Conservation (phyloP, 768 basidiomycete genomes). For the Piloderma croceum region DNA sequence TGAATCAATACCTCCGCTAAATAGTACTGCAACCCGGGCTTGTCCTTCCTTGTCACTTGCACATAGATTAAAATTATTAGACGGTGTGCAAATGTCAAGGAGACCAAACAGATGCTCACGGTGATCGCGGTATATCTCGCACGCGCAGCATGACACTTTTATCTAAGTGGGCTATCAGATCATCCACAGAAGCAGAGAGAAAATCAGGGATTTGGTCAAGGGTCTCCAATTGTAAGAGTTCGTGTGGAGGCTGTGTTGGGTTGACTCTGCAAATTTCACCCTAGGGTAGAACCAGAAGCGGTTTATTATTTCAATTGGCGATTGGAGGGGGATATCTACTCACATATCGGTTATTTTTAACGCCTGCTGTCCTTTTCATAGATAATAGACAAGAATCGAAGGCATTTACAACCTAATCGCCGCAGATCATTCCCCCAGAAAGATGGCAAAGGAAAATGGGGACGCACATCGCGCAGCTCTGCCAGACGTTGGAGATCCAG, state of each 20-base stretch:
- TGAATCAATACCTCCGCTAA: slow-evolving; percentile 95
- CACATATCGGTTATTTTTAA: no score
- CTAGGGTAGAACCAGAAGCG: slow-evolving; percentile 26
- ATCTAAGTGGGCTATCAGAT: slow-evolving; percentile 50
- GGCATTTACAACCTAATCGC: slow-evolving; percentile 8
- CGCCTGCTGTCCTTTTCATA: no score
- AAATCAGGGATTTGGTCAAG: slow-evolving; percentile 41
- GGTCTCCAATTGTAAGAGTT: slow-evolving; percentile 28
- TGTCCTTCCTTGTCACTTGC: slow-evolving; percentile 26
- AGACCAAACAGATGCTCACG: slow-evolving; percentile 26
- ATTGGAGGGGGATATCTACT: slow-evolving; percentile 11
- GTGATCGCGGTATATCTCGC: slow-evolving; percentile 53
- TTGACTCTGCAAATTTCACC: slow-evolving; percentile 43
- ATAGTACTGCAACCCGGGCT: slow-evolving; percentile 76
- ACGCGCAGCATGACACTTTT: slow-evolving; percentile 66
- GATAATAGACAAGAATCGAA: slow-evolving; percentile 9
- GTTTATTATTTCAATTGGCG: slow-evolving; percentile 4
- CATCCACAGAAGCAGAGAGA: slow-evolving; percentile 40
- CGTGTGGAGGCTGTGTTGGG: slow-evolving; percentile 38
- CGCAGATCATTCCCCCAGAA: no score
- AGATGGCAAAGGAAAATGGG: no score
- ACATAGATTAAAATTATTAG: slow-evolving; percentile 3
- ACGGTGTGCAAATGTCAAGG: not conserved
- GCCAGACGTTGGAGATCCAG: slow-evolving; percentile 38
- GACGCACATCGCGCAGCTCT: no score